Conservation (phyloP, 495 filamentous ascomycete species). For the Lasiosphaeria ovina region DNA sequence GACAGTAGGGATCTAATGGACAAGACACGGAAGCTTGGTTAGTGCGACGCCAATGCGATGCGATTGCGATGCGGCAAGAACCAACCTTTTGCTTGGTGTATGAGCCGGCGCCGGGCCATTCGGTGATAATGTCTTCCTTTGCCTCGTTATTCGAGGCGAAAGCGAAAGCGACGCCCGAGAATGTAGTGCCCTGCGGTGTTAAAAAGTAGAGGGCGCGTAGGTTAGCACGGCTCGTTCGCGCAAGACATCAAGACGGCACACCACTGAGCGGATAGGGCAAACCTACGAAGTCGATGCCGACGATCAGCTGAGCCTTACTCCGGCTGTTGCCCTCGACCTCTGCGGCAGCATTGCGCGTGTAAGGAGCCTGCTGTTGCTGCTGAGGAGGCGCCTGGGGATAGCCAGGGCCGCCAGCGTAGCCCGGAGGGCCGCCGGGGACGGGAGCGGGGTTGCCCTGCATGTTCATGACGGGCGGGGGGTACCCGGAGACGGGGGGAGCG, state of each 20-base stretch:
- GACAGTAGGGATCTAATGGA: constrained; percentile 65
- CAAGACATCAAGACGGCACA: background rate
- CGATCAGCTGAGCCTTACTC: constrained; percentile 76
- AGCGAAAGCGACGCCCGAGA: constrained; percentile 72
- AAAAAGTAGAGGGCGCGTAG: no score
- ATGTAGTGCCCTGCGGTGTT: constrained; percentile 61
- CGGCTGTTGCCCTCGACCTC: constrained; percentile 86
- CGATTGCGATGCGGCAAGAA: background rate
- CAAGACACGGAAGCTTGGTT: background rate
- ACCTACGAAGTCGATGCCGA: constrained; percentile 79
- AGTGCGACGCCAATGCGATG: background rate
- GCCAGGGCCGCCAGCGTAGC: constrained; percentile 37
- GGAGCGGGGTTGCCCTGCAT: constrained; percentile 52
- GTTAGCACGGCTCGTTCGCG: constrained; percentile 23
- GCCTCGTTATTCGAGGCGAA: constrained; percentile 75
- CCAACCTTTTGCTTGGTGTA: constrained; percentile 73
- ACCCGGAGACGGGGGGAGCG: constrained; percentile 49
- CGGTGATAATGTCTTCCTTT: constrained; percentile 76
- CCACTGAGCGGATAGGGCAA: background rate
- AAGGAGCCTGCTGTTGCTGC: constrained; percentile 43
- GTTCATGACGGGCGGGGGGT: constrained; percentile 54
- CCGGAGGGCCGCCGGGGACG: constrained; percentile 50
- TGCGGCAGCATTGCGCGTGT: constrained; percentile 58
- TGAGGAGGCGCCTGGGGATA: constrained; percentile 46
- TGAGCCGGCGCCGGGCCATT: constrained; percentile 73